Evolutionary conservation across 1,284 basidiomycete species (phyloP), one percentile per base, ranked within the genome.

Genomic region (Austropuccinia psidii): DNA sequence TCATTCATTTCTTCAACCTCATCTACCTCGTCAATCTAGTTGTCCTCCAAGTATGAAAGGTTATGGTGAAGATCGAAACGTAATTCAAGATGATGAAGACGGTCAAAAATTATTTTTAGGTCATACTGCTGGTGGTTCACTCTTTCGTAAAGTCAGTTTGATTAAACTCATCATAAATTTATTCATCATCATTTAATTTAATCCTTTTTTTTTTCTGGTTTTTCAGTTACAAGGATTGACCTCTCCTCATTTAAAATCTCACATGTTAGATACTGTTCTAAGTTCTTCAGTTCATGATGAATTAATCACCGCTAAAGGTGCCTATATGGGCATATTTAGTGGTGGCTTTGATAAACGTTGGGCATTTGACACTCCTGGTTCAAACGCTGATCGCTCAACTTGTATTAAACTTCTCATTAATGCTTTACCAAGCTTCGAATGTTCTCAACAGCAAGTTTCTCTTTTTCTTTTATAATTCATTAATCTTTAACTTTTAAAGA

Each of bases 21-120:
- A 60, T 58, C 3, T 60, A 43, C 67, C 52, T 27, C 35, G 67
- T 3, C 67, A 55, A 35, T 55, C 68, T 7, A 72, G 68, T 72
- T 60, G 57, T 52, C 68, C 68, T 49, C 68, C 68, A 5, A 35
- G 68, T 31, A 61, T 61, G 55, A 60, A 50, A 50, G 39, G 49
- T 21, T 66, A 66, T 54, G 64, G 31, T 37, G 55, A 60, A 50
- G 50, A 57, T 19, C 37, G 50, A 17, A 72, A 72, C 31, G 68
- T 72, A 33, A 61, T 72, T 37, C 54, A 61, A 37, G 68, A 72
- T 41, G 68, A 72, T 35, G 67, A 69, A 21, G 55, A 72, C 39
- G 68, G 68, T 19, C 68, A 35, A n/a, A 72, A 72, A 47, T 35
- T 72, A 29, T 72, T 72, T 37, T 50, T 72, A 47, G 68, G 68